Percentiles rank a stretch among this genome's conserved stretches.
Evolutionary conservation across 768 basidiomycete species (phyloP).

Genomic region (Exidia glandulosa): DNA sequence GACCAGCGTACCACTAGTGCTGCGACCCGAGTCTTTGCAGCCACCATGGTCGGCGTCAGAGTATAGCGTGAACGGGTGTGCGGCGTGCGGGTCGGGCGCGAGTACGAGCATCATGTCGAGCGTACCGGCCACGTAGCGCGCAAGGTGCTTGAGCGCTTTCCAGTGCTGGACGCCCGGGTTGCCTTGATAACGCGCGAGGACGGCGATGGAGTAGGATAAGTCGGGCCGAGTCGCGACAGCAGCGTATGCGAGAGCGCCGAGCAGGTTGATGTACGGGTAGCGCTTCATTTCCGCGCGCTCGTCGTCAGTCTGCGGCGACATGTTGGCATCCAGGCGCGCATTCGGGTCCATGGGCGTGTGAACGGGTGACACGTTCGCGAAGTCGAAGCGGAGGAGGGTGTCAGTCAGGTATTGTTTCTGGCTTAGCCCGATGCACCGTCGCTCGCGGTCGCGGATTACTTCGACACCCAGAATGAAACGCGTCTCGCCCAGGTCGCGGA

Average conservation of each 20-base stretch:
- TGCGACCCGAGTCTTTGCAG: conserved; percentile 11
- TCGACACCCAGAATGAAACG: conserved; percentile 15
- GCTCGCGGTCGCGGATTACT: conserved; percentile 7
- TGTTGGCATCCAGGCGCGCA: conserved; percentile 1
- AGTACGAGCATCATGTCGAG: background rate
- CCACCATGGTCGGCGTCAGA: conserved; percentile 21
- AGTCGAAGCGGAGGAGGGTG: conserved; percentile 4
- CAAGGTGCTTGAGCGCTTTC: background rate
- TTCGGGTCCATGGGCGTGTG: conserved; percentile 10
- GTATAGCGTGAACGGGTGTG: conserved; percentile 9
- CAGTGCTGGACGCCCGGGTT: background rate
- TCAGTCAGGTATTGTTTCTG: conserved; percentile 11
- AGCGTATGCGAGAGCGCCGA: background rate
- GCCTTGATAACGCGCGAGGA: background rate
- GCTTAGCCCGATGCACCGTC: conserved; percentile 4
- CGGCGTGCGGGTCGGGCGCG: conserved; percentile 4
- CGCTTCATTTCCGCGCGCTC: background rate
- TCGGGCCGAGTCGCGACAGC: background rate
- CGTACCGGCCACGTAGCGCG: background rate
- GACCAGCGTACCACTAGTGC: conserved; percentile 21
- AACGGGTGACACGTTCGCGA: conserved; percentile 5
- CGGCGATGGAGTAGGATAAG: background rate
- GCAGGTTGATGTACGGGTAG: background rate
- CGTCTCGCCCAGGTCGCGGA: conserved; percentile 3
- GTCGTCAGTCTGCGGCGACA: conserved; percentile 13